A percentile compares a stretch with the other conserved stretches of the same genome.
Evolutionary conservation across 257 asterid species (phyloP).

Genomic region (Nicotiana undulata): DNA sequence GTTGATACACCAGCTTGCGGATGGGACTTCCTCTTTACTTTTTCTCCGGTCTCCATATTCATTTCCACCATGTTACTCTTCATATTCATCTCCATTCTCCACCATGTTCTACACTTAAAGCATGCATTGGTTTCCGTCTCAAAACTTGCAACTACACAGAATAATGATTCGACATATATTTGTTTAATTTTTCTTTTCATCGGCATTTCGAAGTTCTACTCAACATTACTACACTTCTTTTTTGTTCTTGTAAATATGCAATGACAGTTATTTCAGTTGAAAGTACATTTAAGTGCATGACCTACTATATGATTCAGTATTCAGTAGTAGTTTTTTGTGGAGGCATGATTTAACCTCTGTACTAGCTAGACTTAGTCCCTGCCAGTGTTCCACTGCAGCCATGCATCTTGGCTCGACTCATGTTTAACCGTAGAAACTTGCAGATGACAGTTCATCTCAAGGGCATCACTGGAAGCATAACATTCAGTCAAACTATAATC

Average conservation of each 20-base stretch:
- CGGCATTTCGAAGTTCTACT: not conserved
- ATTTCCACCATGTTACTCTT: not conserved
- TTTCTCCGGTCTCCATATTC: not conserved
- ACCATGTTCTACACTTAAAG: not conserved
- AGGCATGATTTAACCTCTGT: not conserved
- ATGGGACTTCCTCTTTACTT: too few species aligned
- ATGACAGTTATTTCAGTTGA: not conserved
- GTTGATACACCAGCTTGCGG: not conserved
- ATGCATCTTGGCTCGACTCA: too few species aligned
- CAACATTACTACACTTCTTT: too few species aligned
- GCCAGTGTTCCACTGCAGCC: not conserved
- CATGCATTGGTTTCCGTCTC: not conserved
- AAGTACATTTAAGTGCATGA: not conserved
- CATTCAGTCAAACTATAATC: not conserved
- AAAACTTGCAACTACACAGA: not conserved
- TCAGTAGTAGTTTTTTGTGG: not conserved
- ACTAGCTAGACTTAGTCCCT: not conserved
- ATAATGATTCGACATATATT: not conserved
- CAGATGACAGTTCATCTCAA: too few species aligned
- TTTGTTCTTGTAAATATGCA: not conserved
- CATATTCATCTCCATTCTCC: not conserved
- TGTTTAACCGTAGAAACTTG: too few species aligned
- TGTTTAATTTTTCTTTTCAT: not conserved
- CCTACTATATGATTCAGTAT: not conserved
- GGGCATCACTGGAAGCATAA: not conserved